Conservation (phyloP, 1,284 basidiomycete species). For the Pyrrhoderma lamaoense region DNA sequence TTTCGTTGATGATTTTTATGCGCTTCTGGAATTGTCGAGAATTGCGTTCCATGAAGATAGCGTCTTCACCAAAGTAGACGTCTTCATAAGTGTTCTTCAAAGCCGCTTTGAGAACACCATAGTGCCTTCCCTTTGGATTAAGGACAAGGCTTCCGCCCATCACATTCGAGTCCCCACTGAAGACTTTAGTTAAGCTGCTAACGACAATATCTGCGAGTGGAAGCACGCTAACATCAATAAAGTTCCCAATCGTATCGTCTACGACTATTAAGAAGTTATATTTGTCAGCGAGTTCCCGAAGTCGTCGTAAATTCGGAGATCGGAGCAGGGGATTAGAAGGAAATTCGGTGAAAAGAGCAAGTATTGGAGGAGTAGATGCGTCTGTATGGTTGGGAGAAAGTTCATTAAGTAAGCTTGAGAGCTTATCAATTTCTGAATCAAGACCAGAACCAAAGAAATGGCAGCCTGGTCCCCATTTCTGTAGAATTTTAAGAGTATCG, state of each 20-base stretch:
- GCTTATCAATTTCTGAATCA: conserved; percentile 66
- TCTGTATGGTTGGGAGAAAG: conserved; percentile 32
- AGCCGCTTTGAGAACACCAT: conserved; percentile 54
- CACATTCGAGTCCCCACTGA: conserved; percentile 92
- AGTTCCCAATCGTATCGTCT: conserved; percentile 96
- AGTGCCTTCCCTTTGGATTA: conserved; percentile 73
- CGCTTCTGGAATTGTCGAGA: conserved; percentile 86
- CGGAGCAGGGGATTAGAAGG: conserved; percentile 92
- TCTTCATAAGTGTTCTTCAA: conserved; percentile 75
- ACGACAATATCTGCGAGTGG: conserved; percentile 91
- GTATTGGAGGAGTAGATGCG: conserved; percentile 44
- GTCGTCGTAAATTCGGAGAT: conserved; percentile 71
- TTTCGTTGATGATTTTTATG: conserved; percentile 73
- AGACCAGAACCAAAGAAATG: conserved; percentile 85
- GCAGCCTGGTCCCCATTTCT: conserved; percentile 97
- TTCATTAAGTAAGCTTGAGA: conserved; percentile 59
- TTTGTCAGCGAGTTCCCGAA: conserved; percentile 80
- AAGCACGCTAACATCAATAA: conserved; percentile 90
- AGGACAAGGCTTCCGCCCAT: conserved; percentile 95
- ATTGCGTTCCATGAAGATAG: conserved; percentile 96
- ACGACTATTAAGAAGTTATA: conserved; percentile 86
- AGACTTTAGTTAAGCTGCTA: conserved; percentile 91
- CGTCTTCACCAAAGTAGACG: conserved; percentile 86
- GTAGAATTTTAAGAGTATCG: conserved; percentile 93
- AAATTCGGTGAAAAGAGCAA: conserved; percentile 81